Base-by-base conservation (phyloP, 106 monocot genomes). In the Agapanthus africanus region DNA sequence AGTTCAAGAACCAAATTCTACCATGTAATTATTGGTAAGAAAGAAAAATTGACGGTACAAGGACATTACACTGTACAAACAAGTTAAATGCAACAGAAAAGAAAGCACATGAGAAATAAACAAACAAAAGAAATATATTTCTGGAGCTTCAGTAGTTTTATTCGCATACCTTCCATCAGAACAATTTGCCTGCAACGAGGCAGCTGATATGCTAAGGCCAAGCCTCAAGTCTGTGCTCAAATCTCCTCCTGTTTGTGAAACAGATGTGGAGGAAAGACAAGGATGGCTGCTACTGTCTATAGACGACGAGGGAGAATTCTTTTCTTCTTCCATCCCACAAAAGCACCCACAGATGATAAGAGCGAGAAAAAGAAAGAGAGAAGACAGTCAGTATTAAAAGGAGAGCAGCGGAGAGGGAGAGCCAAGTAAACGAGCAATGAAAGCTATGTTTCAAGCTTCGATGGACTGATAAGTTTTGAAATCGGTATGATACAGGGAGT, bases 161-260 rank as follows among this genome's bases (percentile, higher is more conserved):
- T 39, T 57, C 14, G 15, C 54, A 59, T 66, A 81, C 78, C 78
- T 78, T 68, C 42, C 36, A 21, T 40, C 64, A 7, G 30, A 66
- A 15, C 63, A 62, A 41, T 37, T 22, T 19, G 27, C 31, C 9
- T 57, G 67, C 4, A 13, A 49, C 19, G 70, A 65, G 40, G 71
- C 54, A 36, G 77, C 59, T 37, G 77, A 76, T 16, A 78, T 63
- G 50, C 76, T 76, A 7, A 79, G 51, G 19, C 83, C 83, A 21
- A 83, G 78, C 74, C 61, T 80, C 13, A 87, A 78, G 54, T 88
- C 88, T 54, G 88, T 84, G 79, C 73, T 88, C 59, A 77, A 54
- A 27, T 80, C 82, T 50, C 41, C 25, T 59, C 62, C 64, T 11
- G 36, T 26, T 49, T 26, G 75, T 31, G 77, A 59, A 2, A 33